phyloP scores from a whole-genome alignment of 2,329 filamentous ascomycete genomes.

The Ophiosphaerella korrae region DNA sequence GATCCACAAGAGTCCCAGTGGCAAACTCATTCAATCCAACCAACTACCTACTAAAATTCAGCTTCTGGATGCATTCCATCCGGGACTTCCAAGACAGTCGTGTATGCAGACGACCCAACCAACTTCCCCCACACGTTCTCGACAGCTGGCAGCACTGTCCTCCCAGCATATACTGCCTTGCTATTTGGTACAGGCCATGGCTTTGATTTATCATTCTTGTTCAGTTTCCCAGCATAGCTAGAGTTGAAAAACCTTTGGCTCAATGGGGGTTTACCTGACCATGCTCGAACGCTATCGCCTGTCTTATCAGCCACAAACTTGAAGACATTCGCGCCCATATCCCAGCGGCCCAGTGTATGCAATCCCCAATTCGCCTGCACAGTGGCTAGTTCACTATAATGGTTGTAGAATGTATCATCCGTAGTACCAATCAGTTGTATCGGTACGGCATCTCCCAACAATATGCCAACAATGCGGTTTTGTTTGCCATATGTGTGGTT shows the following conservation, averaged over 20 bases:
- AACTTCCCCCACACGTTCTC: constrained; percentile 30
- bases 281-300: constrained; percentile 29
- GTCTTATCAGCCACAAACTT: constrained; percentile 37
- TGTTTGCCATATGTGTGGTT: constrained; percentile 69
- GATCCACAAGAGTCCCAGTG: background rate
- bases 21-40: background rate
- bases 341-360: constrained; percentile 53
- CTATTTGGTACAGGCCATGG: constrained; percentile 39
- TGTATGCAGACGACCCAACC: constrained; percentile 32
- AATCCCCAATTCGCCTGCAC: constrained; percentile 55
- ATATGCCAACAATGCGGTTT: constrained; percentile 72
- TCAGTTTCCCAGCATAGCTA: constrained; percentile 40
- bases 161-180: constrained; percentile 29
- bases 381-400: constrained; percentile 53
- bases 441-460: constrained; percentile 77
- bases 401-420: constrained; percentile 65
- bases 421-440: constrained; percentile 67
- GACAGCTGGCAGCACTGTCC: constrained; percentile 32
- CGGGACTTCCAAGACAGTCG: constrained; percentile 37
- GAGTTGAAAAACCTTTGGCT: constrained; percentile 40
- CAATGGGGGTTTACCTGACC: constrained; percentile 33
- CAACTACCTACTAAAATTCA: constrained; percentile 26
- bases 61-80: constrained; percentile 42
- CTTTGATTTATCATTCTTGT: constrained; percentile 31
- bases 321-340: constrained; percentile 55